These are phyloP conservation scores for Paramecium pentaurelia DNA, from an alignment of 73 alveolate genomes.

Conservation along the genomic window DNA sequence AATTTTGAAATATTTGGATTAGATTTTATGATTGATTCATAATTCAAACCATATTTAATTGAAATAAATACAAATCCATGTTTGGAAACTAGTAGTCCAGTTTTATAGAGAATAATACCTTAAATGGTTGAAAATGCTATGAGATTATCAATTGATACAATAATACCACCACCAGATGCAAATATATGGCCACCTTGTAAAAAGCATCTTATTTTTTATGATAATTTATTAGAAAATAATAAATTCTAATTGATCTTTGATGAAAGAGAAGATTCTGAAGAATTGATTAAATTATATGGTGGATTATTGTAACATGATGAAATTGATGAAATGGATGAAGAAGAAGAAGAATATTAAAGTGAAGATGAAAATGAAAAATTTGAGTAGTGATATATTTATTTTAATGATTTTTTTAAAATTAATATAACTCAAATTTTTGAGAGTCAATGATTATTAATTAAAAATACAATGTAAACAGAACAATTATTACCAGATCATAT, in stretches of 20 bases:
- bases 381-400: neutral
- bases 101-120: constrained; percentile 64
- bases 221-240: constrained; percentile 59
- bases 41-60: constrained; percentile 66
- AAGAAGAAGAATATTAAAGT: constrained; percentile 43
- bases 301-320: constrained; percentile 47
- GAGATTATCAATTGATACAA: constrained; percentile 69
- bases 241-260: constrained; percentile 67
- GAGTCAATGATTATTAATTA: neutral
- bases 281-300: constrained; percentile 30
- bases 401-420: constrained; percentile 9
- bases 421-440: neutral
- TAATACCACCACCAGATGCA: constrained; percentile 62
- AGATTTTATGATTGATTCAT: constrained; percentile 72
- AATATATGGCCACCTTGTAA: constrained; percentile 49
- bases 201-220: constrained; percentile 51
- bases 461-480: neutral
- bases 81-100: constrained; percentile 67
- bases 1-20: constrained; percentile 74
- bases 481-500: neutral
- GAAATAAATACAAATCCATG: constrained; percentile 77
- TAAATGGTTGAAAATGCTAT: constrained; percentile 69
- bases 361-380: constrained; percentile 21
- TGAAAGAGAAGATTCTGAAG: constrained; percentile 64
- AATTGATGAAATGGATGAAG: constrained; percentile 58